Evolutionary conservation across 2,329 filamentous ascomycete genomes (phyloP).

Genomic region (Cercospora berteroae): DNA sequence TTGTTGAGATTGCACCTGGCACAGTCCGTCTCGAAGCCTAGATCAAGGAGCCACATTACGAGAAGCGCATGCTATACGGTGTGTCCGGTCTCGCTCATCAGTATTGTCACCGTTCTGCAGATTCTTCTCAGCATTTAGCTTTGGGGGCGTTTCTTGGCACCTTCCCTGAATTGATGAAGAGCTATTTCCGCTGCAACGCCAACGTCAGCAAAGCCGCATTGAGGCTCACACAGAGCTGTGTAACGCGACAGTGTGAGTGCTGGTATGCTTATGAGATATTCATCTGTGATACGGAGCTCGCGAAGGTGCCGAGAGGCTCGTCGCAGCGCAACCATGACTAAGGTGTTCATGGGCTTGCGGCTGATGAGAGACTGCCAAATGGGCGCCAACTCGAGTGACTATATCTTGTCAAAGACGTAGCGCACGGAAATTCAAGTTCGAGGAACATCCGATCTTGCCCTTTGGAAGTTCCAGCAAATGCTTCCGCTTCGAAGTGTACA

Average conservation of each 20-base stretch:
- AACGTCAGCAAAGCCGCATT: neutral
- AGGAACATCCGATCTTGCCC: neutral
- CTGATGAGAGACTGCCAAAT: neutral
- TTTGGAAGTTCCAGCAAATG: neutral
- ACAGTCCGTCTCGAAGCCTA: neutral
- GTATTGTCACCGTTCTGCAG: neutral
- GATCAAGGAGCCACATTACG: neutral
- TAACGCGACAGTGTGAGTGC: neutral
- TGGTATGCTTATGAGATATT: neutral
- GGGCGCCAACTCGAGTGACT: neutral
- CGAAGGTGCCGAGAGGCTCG: neutral
- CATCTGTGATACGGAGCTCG: neutral
- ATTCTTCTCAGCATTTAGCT: neutral
- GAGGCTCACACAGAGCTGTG: neutral
- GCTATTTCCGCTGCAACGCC: neutral
- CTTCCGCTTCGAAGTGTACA: neutral
- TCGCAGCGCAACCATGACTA: neutral
- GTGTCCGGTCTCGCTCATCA: neutral
- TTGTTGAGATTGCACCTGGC: neutral
- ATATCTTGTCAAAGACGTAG: neutral
- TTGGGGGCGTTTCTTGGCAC: neutral
- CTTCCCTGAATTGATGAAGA: neutral
- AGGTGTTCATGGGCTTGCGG: neutral
- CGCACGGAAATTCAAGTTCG: neutral
- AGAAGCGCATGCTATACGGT: neutral